Evolutionary conservation across 2,329 filamentous ascomycete genomes (phyloP), one percentile per base, ranked within the genome.

Genomic region (Fusarium sp.): DNA sequence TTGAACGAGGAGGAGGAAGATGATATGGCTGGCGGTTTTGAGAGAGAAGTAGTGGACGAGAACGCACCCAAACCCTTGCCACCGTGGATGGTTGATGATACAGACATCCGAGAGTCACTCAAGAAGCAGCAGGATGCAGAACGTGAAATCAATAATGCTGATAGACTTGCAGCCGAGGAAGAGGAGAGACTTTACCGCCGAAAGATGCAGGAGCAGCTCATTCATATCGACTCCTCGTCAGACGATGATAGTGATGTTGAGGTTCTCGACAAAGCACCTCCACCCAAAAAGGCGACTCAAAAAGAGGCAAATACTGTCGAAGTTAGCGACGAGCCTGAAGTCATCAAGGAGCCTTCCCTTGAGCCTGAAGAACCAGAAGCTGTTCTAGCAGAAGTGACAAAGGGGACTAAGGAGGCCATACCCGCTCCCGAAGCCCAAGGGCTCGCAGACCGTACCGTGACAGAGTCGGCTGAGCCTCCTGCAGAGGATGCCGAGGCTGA

Each of bases 51-150:
- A 6, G 76, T 79, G 12, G 75, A 78, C 73, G 76, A 84, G 66
- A 78, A 85, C 78, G 79, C 77, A 6, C 83, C 87, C 2, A 84
- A 83, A n/a, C 90, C 91, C 1, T 77, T 95, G 10, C 93, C 93
- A 2, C 93, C 93, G 1, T 96, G 93, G 93, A 87, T 96, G 75
- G 81, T 83, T 4, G 87, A 89, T 66, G 81, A 89, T 8, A 85
- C 86, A 3, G 92, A 94, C 62, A 89, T 95, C 32, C 85, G 91
- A 65, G 86, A 90, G 52, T 85, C 86, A 27, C 80, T 90, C 65
- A 88, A 86, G 72, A 86, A 88, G 60, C 87, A 89, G 80, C 86
- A 81, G 70, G 87, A 81, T 73, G 84, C 79, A 50, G 88, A 91
- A 51, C 80, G 81, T 22, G 86, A 88, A 60, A 88, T 92, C 60